Conservation (phyloP, 73 alveolate species). For the Paramecium tetraurelia region DNA sequence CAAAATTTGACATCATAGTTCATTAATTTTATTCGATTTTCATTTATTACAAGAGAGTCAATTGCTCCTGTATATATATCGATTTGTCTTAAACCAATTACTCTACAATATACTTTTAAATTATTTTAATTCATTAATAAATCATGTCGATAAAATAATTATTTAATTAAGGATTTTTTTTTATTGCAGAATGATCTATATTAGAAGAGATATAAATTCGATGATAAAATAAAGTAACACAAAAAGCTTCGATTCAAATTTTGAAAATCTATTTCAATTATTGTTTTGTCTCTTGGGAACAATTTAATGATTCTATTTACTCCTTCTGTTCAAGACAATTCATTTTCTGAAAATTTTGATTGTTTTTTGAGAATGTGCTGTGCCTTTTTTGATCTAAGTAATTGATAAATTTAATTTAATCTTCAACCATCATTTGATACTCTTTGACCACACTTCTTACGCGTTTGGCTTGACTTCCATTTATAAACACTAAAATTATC, state of each 20-base stretch:
- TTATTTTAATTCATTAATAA: background rate
- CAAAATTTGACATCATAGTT: background rate
- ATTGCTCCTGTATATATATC: background rate
- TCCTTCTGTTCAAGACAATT: background rate
- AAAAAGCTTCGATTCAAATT: background rate
- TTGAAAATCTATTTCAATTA: background rate
- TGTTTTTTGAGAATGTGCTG: background rate
- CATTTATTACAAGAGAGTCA: background rate
- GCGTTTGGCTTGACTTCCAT: background rate
- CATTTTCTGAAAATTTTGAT: background rate
- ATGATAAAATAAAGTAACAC: too few species aligned
- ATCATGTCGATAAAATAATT: background rate
- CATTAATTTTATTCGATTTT: background rate
- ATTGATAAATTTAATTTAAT: background rate
- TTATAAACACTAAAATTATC: background rate
- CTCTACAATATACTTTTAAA: background rate
- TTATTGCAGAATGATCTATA: background rate
- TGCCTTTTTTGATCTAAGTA: background rate
- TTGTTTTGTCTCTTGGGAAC: background rate
- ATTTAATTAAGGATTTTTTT: background rate
- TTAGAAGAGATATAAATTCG: too few species aligned
- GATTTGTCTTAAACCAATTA: background rate
- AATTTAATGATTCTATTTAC: background rate
- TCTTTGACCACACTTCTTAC: background rate
- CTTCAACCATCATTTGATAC: background rate